Evolutionary conservation across 495 filamentous ascomycete species (phyloP).

Genomic region (Evernia prunastri): DNA sequence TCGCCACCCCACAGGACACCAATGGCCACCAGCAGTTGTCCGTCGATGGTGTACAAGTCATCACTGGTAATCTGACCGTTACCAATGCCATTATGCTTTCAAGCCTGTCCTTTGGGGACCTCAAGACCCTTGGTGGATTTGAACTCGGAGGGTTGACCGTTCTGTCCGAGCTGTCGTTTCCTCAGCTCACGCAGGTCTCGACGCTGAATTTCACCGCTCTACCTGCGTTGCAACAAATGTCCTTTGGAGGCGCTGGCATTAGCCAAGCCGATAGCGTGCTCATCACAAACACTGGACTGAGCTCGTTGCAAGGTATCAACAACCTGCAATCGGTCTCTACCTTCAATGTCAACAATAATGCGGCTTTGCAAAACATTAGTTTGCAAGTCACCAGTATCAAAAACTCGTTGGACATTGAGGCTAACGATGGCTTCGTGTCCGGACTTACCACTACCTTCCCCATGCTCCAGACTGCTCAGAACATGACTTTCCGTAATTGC

Average conservation of each 20-base stretch:
- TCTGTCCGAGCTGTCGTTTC: conserved; percentile 58
- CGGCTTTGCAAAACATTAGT: conserved; percentile 58
- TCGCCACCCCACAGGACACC: conserved; percentile 47
- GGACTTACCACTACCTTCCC: conserved; percentile 58
- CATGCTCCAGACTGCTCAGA: conserved; percentile 66
- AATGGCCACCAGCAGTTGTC: conserved; percentile 35
- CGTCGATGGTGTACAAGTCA: conserved; percentile 44
- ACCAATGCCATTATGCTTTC: conserved; percentile 54
- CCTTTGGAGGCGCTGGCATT: conserved; percentile 55
- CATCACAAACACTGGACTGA: conserved; percentile 79
- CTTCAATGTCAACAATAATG: conserved; percentile 80
- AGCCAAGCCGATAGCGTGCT: conserved; percentile 55
- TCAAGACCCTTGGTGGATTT: conserved; percentile 59
- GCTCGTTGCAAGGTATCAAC: conserved; percentile 69
- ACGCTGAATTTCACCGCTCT: conserved; percentile 65
- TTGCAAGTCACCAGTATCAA: conserved; percentile 53
- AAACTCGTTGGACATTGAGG: conserved; percentile 54
- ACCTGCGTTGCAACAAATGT: conserved; percentile 59
- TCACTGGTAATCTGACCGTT: conserved; percentile 62
- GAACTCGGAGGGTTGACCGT: conserved; percentile 55
- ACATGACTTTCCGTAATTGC: conserved; percentile 87
- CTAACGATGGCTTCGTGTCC: conserved; percentile 49
- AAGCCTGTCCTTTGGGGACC: conserved; percentile 43
- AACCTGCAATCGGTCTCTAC: conserved; percentile 54
- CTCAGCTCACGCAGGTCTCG: conserved; percentile 54